These are phyloP conservation scores for Naegleria gruberi DNA, from an alignment of 208 protist genomes.

Conservation along the genomic window DNA sequence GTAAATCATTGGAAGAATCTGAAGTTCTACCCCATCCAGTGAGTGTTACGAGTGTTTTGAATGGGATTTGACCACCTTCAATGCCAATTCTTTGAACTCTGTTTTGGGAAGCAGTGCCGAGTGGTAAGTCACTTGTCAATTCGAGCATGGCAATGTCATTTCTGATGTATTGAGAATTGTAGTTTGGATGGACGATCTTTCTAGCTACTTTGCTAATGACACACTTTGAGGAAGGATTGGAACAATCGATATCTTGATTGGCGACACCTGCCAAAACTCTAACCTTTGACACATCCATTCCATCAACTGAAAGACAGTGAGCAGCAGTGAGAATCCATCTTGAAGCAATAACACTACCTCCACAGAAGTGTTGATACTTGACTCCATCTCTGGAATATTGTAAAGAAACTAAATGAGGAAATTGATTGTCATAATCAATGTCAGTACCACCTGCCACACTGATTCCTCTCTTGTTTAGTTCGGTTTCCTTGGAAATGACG, in stretches of 20 bases:
- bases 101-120: neutral
- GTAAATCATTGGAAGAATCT: neutral
- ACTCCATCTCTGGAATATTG: neutral
- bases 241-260: neutral
- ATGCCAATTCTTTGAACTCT: neutral
- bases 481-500: no score
- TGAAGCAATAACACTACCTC: neutral
- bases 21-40: neutral
- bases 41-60: neutral
- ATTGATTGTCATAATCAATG: neutral
- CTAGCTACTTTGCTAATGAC: neutral
- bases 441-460: neutral
- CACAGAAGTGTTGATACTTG: neutral
- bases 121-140: neutral
- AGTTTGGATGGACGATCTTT: neutral
- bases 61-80: neutral
- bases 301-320: neutral
- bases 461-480: no score
- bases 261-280: neutral
- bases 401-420: neutral
- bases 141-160: neutral
- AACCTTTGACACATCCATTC: neutral
- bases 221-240: neutral
- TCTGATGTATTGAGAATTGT: neutral
- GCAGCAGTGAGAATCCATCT: neutral